Conservation (phyloP, 2,329 filamentous ascomycete genomes). For the Alternaria rosae region DNA sequence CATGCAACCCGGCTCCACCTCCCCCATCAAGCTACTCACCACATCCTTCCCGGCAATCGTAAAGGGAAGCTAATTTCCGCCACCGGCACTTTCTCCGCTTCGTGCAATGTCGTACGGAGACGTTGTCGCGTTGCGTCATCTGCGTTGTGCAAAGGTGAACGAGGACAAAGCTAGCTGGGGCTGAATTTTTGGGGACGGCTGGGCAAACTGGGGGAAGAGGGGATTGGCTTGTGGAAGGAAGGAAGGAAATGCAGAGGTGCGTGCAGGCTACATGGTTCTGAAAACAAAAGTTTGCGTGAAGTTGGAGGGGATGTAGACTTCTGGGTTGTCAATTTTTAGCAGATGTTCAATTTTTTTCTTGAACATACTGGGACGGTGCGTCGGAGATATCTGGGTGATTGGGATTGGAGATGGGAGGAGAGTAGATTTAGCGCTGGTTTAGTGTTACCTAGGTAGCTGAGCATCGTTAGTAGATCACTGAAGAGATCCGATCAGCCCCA, state of each 20-base stretch:
- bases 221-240: too few species aligned
- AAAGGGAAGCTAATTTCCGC: neutral
- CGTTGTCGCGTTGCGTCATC: neutral
- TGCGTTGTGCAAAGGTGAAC: neutral
- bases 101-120: neutral
- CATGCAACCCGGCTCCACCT: neutral
- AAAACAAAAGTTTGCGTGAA: neutral
- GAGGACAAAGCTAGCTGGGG: neutral
- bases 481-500: neutral
- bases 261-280: too few species aligned
- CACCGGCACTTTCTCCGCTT: neutral
- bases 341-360: neutral
- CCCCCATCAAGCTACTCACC: neutral
- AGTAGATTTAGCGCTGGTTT: neutral
- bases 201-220: too few species aligned
- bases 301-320: too few species aligned
- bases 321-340: too few species aligned
- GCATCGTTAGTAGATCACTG: neutral
- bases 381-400: neutral
- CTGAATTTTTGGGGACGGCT: neutral
- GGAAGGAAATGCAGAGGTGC: too few species aligned
- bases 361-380: neutral
- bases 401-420: neutral
- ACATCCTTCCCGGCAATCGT: neutral
- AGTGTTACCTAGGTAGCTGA: neutral